phyloP scores from a whole-genome alignment of 2,329 filamentous ascomycete species.

The Paecilomyces variotii region DNA sequence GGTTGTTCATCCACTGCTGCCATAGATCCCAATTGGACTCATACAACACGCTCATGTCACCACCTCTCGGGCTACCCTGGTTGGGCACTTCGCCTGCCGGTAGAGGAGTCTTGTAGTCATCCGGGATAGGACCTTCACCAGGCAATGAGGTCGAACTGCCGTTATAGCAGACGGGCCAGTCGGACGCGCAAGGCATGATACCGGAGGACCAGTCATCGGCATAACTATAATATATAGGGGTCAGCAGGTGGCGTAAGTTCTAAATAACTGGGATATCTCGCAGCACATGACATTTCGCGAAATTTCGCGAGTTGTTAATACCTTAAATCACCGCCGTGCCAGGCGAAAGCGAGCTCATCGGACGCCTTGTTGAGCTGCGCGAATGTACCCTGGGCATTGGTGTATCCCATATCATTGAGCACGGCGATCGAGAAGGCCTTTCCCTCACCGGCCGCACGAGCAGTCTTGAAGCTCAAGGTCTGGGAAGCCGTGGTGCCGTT shows the following conservation, averaged over 20 bases:
- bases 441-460: conserved; percentile 35
- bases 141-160: conserved; percentile 37
- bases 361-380: conserved; percentile 35
- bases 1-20: conserved; percentile 42
- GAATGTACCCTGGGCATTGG: conserved; percentile 43
- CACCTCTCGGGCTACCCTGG: conserved; percentile 41
- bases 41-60: conserved; percentile 44
- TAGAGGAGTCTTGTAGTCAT: conserved; percentile 38
- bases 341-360: conserved; percentile 43
- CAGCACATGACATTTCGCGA: too few species aligned
- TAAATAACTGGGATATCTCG: too few species aligned
- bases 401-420: conserved; percentile 49
- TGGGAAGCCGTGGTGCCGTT: conserved; percentile 45
- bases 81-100: conserved; percentile 38
- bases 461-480: conserved; percentile 41
- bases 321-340: conserved; percentile 46
- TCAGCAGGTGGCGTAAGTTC: too few species aligned
- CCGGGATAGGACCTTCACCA: conserved; percentile 27
- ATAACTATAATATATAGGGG: conserved; percentile 19
- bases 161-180: conserved; percentile 47
- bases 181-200: conserved; percentile 41
- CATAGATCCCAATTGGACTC: conserved; percentile 47
- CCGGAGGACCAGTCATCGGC: conserved; percentile 46
- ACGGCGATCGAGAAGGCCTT: conserved; percentile 40
- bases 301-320: too few species aligned